phyloP scores from a whole-genome alignment of 148 eudicot genomes.

The Dianthus caryophyllus region DNA sequence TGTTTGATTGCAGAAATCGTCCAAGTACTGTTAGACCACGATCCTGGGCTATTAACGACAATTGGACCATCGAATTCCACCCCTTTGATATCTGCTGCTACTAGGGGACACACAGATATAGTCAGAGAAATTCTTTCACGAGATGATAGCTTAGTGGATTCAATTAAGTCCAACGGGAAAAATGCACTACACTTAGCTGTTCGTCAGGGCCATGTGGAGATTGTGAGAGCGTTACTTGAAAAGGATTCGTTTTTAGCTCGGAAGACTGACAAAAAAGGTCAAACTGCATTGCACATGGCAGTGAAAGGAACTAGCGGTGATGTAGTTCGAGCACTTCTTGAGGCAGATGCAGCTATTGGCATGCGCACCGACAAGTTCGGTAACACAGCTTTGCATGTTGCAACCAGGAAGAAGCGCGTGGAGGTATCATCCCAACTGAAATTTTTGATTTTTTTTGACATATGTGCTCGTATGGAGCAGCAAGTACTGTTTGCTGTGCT shows the following conservation, averaged over 20 bases:
- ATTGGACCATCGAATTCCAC: constrained; percentile 64
- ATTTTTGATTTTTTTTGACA: neutral
- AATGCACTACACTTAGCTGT: constrained; percentile 85
- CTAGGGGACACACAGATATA: constrained; percentile 65
- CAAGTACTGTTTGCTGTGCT: neutral
- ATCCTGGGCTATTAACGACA: constrained; percentile 57
- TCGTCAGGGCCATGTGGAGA: constrained; percentile 70
- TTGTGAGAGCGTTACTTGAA: constrained; percentile 65
- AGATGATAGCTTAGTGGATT: constrained; percentile 61
- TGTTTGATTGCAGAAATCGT: constrained; percentile 55
- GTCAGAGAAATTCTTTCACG: constrained; percentile 66
- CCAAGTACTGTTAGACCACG: constrained; percentile 64
- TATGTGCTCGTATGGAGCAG: neutral
- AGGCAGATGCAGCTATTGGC: constrained; percentile 72
- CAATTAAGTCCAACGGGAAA: constrained; percentile 70
- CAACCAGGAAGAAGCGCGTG: constrained; percentile 78
- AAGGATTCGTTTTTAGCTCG: constrained; percentile 69
- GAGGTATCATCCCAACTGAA: constrained; percentile 38
- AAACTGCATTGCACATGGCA: constrained; percentile 88
- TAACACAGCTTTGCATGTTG: constrained; percentile 78
- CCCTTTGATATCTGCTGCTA: constrained; percentile 76
- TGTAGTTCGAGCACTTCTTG: constrained; percentile 74
- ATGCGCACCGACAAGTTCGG: constrained; percentile 85
- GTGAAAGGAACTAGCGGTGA: constrained; percentile 77
- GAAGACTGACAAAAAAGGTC: constrained; percentile 77